Evolutionary conservation across 1,284 basidiomycete species (phyloP).

Genomic region (Leccinum pachyderme): DNA sequence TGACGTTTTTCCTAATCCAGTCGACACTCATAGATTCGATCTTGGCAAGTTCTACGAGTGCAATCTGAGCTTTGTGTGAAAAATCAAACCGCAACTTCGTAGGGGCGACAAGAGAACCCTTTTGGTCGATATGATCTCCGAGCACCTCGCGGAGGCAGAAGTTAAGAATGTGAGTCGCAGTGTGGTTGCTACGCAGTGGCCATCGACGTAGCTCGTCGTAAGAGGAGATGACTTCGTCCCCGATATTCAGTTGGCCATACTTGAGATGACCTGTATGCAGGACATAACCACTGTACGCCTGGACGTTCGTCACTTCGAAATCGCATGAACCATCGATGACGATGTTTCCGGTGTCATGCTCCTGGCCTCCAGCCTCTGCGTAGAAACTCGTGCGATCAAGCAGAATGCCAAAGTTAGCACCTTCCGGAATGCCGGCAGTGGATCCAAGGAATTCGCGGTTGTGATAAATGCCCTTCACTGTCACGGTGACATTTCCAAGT

Average conservation of each 20-base stretch:
- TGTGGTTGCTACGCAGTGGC: slow-evolving; percentile 97
- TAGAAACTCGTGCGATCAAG: slow-evolving; percentile 98
- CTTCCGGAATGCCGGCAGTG: slow-evolving; percentile 63
- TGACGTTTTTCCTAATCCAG: slow-evolving; percentile 90
- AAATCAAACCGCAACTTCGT: slow-evolving; percentile 98
- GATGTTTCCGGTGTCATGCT: slow-evolving; percentile 94
- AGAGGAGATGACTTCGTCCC: slow-evolving; percentile 67
- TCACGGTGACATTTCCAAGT: slow-evolving; percentile 73
- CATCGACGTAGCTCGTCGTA: slow-evolving; percentile 91
- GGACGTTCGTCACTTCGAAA: slow-evolving; percentile 93
- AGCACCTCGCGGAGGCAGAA: slow-evolving; percentile 89
- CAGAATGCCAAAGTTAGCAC: slow-evolving; percentile 78
- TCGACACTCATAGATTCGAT: slow-evolving; percentile 85
- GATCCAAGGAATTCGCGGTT: slow-evolving; percentile 75
- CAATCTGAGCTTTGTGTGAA: slow-evolving; percentile 89
- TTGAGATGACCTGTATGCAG: slow-evolving; percentile 89
- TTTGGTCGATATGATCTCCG: slow-evolving; percentile 97
- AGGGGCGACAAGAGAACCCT: slow-evolving; percentile 95
- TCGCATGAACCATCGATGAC: slow-evolving; percentile 90
- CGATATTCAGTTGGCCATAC: slow-evolving; percentile 67
- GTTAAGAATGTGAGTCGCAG: slow-evolving; percentile 98
- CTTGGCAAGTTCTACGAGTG: slow-evolving; percentile 70
- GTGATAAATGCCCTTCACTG: slow-evolving; percentile 86
- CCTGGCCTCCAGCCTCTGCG: slow-evolving; percentile 96
- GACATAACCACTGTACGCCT: slow-evolving; percentile 83